Evolutionary conservation across 2,329 filamentous ascomycete species (phyloP), one percentile per base, ranked within the genome.

Genomic region (Ophiostoma quercus): DNA sequence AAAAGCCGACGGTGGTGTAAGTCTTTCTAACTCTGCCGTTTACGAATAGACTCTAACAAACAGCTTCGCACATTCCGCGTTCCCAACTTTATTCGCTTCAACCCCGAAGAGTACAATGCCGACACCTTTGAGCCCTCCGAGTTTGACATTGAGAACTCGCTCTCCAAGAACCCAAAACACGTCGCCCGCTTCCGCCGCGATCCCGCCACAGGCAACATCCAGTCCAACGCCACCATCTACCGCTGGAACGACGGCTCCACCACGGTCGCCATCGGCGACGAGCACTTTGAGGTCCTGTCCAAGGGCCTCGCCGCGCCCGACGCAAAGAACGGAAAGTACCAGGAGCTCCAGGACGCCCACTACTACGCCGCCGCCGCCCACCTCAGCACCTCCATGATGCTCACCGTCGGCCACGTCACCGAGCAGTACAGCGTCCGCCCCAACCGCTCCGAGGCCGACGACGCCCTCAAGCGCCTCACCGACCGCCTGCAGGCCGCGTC

Each of bases 191-290:
- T 89, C 79, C 87, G 89, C 69, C 87, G 85, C 75, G 88, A 92
- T 71, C 83, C 87, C 11, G 84, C 83, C n/a, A 89, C 87, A 1
- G 84, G 85, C 67, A 81, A 87, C 72, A 82, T 93, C 14, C 87
- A 90, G 76, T 93, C 90, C 76, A 94, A 94, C 76, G 86, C 91
- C 2, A 85, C 89, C 72, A 81, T 94, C 39, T 87, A 92, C 76
- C 86, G 86, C 74, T 94, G 91, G 91, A 92, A 88, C 72, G 91
- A 94, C 76, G 91, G 91, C 37, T 92, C 89, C 3, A 81, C 92
- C 19, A 93, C 90, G 12, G 81, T 94, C 32, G 87, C 90, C n/a
- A 83, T 94, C 32, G 91, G 90, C 16, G 88, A 87, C 71, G 87
- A 89, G 73, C 91, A 94, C 75, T 94, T 90, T 81, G 90, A 92